These are phyloP conservation scores for Cephalotrichum gorgonifer DNA, from an alignment of 2,329 filamentous ascomycete species.

Conservation along the genomic window DNA sequence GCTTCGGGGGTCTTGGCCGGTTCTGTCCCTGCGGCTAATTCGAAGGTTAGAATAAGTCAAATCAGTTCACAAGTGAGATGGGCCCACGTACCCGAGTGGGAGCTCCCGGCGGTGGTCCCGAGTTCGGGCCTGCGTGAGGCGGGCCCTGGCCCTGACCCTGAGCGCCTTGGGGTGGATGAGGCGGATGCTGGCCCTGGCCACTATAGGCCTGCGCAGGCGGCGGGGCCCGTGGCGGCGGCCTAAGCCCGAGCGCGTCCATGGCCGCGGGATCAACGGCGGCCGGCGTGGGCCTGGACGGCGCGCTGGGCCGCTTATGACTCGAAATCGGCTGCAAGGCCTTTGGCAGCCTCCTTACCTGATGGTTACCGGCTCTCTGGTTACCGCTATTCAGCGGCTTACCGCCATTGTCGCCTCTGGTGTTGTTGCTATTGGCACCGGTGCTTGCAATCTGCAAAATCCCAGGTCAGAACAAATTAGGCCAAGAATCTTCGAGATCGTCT, in stretches of 20 bases:
- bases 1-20: neutral
- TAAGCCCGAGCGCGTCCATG: constrained; percentile 39
- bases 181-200: neutral
- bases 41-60: neutral
- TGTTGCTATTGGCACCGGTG: neutral
- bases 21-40: constrained; percentile 1
- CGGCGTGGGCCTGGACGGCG: neutral
- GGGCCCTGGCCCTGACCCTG: neutral
- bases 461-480: neutral
- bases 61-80: neutral
- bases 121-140: neutral
- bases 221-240: constrained; percentile 31
- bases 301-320: neutral
- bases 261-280: constrained; percentile 34
- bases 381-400: neutral
- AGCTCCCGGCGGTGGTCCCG: neutral
- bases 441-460: neutral
- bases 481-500: neutral
- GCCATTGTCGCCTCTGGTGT: neutral
- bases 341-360: neutral
- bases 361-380: neutral
- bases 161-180: neutral
- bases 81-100: neutral
- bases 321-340: constrained; percentile 2
- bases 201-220: neutral